These are phyloP conservation scores for Stentor roeselii DNA, from an alignment of 73 alveolate genomes.

Conservation along the genomic window DNA sequence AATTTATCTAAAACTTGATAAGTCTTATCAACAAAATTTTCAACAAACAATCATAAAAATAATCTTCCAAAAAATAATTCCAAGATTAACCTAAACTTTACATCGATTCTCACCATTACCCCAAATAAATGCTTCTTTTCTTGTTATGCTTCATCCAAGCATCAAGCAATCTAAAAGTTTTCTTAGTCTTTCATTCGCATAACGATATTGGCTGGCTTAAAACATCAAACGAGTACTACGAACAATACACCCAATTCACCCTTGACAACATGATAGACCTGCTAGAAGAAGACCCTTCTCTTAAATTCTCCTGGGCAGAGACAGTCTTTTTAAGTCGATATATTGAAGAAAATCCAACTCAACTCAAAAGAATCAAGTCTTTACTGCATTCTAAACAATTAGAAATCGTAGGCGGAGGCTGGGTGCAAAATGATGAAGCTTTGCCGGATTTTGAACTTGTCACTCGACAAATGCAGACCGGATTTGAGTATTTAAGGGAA, in stretches of 20 bases:
- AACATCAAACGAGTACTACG: slow-evolving; percentile 65
- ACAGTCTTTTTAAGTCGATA: slow-evolving; percentile 40
- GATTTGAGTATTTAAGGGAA: slow-evolving; percentile 70
- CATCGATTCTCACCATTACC: too few relatives aligned
- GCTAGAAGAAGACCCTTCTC: neutral
- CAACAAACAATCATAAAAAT: too few relatives aligned
- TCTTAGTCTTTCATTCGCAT: slow-evolving; percentile 93
- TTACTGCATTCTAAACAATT: slow-evolving; percentile 38
- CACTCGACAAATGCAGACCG: slow-evolving; percentile 75
- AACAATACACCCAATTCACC: neutral
- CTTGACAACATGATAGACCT: neutral
- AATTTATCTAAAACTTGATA: too few relatives aligned
- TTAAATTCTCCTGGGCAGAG: slow-evolving; percentile 38
- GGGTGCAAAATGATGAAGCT: slow-evolving; percentile 95
- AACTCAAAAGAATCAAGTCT: neutral
- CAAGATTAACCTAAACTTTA: too few relatives aligned
- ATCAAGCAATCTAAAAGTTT: too few relatives aligned
- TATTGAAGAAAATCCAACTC: slow-evolving; percentile 38
- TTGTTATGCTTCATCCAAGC: too few relatives aligned
- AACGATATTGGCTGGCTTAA: slow-evolving; percentile 98
- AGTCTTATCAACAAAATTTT: too few relatives aligned
- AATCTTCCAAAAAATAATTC: too few relatives aligned
- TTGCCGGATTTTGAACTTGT: slow-evolving; percentile 76
- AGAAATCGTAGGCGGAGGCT: slow-evolving; percentile 87
- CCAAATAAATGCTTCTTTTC: too few relatives aligned